Base-by-base conservation (phyloP, 768 basidiomycete species). In the Rhizopogon sp. region DNA sequence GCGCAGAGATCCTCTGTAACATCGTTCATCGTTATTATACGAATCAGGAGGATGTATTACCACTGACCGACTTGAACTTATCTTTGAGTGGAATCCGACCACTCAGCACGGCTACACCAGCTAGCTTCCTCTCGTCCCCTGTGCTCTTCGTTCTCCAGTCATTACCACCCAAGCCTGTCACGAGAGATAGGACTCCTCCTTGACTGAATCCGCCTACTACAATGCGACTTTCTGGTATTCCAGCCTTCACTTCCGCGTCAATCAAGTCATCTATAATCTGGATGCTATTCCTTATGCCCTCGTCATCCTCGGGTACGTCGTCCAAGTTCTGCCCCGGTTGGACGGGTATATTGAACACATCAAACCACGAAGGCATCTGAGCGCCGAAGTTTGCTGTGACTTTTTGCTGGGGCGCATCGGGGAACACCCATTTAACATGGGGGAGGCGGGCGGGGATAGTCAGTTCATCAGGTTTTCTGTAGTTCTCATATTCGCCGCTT, bases 181-280 rank as follows among this genome's bases (percentile, higher is more conserved):
- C 64, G 3, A 78, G 62, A 9, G 74, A 64, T 47, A 82, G 72
- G 5, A 74, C 76, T 54, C 72, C 75, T 17, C 77, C 79, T 58
- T 81, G 79, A 39, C 69, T 73, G 59, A 80, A 76, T 4, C 80
- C 80, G n/a, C 79, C 80, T 1, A 82, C 59, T 3, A 79, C 68
- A 51, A 80, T 75, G 52, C 75, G 68, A 44, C 70, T 65, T 28
- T 74, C 63, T 35, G 72, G 68, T 22, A 78, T 71, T 3, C 74
- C 75, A 7, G 67, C 65, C 39, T 75, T 75, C 14, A 77, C 66
- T 54, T 81, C 74, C 13, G 66, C 66, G 2, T 69, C 63, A 54
- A 83, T 72, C 43, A 82, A 59, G 3, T 61, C 54, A 43, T 76
- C 70, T 51, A 82, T 59, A 1, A 68, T 54, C 8, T 61, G 60